Evolutionary conservation across 148 eudicot genomes (phyloP), one percentile per base, ranked within the genome.

Genomic region (Arbutus unedo): DNA sequence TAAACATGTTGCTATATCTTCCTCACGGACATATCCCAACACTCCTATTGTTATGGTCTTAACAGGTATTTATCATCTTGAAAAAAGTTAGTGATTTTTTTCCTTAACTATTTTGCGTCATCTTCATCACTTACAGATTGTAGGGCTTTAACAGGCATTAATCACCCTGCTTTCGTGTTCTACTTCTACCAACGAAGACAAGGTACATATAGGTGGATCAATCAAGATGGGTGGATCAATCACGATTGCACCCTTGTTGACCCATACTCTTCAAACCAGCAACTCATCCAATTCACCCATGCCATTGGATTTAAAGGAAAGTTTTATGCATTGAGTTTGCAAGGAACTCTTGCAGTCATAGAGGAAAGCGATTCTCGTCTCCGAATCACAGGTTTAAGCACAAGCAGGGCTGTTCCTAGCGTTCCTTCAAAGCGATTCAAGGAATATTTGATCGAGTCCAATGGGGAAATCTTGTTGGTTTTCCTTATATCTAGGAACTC

Each of bases 391-490:
- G 50, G 8, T 23, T 23, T 80, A 0, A 43, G 88, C 44, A 50
- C 9, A 23, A 79, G 49, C 64, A 79, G 87, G 60, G 90, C 85
- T 11, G 83, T 84, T 31, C 90, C 90, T 51, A 41, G 74, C 1
- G 74, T 53, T 2, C 0, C 11, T 25, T 74, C 82, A n/a, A 86
- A 21, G 83, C 83, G 76, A 25, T 88, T 81, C 60, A 85, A 72
- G 72, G 90, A 85, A 19, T 83, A 48, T 31, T 57, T 88, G 16
- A 9, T 81, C 3, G 82, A 88, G 76, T 84, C 84, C 3, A 31
- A 86, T 64, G 89, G 87, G 21, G 87, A 87, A 64, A 77, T 87
- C 59, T 73, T 76, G 50, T 23, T 85, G 50, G 68, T 86, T 43
- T 88, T 88, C 45, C 67, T 88, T 14, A 57, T 86, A 25, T 84